Conservation (phyloP, 1,284 basidiomycete genomes). For the Lentinula novae-zelandiae region DNA sequence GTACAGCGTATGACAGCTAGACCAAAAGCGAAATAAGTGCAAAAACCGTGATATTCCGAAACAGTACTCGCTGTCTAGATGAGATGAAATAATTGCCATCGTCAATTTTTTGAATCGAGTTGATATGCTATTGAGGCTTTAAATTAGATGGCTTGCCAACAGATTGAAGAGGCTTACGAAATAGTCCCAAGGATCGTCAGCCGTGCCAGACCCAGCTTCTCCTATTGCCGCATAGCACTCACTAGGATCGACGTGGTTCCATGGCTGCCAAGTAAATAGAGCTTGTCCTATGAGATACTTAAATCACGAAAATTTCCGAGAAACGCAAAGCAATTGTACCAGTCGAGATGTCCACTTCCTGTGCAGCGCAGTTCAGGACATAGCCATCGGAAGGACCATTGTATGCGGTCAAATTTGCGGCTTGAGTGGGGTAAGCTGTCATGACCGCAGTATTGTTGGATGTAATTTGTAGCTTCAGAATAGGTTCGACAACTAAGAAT, state of each 20-base stretch:
- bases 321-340: neutral
- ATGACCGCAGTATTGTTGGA: conserved; percentile 9
- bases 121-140: conserved; percentile 9
- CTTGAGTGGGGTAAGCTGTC: conserved; percentile 7
- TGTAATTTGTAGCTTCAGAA: neutral
- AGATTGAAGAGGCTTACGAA: conserved; percentile 3
- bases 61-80: conserved; percentile 7
- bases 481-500: neutral
- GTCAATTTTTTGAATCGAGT: conserved; percentile 13
- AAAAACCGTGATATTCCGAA: neutral
- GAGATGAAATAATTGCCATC: conserved; percentile 18
- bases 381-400: conserved; percentile 8
- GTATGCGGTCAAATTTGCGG: neutral
- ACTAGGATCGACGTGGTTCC: conserved; percentile 12
- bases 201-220: neutral
- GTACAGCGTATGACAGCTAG: conserved; percentile 13
- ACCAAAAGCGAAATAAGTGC: neutral
- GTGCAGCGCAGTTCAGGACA: conserved; percentile 3
- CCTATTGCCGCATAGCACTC: conserved; percentile 11
- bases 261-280: conserved; percentile 12
- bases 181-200: conserved; percentile 14
- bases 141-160: neutral
- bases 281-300: conserved; percentile 4
- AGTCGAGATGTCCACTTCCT: conserved; percentile 10
- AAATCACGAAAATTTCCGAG: neutral